Base-by-base conservation (phyloP, 202 grass and related monocot species). In the Elaeis oleifera region DNA sequence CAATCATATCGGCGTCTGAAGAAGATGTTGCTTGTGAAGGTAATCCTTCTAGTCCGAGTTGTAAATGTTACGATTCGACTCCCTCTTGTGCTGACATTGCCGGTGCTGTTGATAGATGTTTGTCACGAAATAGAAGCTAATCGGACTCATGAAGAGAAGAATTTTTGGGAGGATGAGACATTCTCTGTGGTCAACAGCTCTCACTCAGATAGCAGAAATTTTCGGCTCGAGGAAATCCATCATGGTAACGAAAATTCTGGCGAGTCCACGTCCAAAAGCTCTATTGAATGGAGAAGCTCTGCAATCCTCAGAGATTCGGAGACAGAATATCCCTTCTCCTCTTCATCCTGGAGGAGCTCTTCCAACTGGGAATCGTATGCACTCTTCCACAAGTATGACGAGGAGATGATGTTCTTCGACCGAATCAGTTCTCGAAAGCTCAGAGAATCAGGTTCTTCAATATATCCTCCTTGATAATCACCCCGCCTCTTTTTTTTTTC, bases 191-290 rank as follows among this genome's bases (percentile, higher is more conserved):
- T 50, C 60, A 67, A 22, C 56, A 53, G 49, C 1, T 23, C 70
- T 48, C 8, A 72, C 5, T 70, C 50, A 0, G 74, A 86, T 39
- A 72, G 69, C 1, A 83, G 61, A 57, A 71, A 71, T 19, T 18
- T 90, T 23, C 32, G 19, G 55, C 16, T 13, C 18, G 68, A 71
- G 49, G 26, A 29, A 17, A 26, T 21, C 14, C 65, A 55, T 54
- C 68, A 32, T 23, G 65, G 72, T 0, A 53, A 63, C 20, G 75
- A 77, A 54, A 59, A 51, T 11, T 25, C 49, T 50, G 75, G 53
- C 50, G 88, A 92, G 61, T 92, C 92, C 23, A 92, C 92, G 59
- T 97, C 84, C n/a, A 97, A 97, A 82, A 92, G 82, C 80, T 97
- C 88, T 2, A 72, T 81, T 71, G 88, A 89, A 59, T 92, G 88